Evolutionary conservation across 306 rosid genomes (phyloP), one percentile per base, ranked within the genome.

Genomic region (Gastrolobium villosum): DNA sequence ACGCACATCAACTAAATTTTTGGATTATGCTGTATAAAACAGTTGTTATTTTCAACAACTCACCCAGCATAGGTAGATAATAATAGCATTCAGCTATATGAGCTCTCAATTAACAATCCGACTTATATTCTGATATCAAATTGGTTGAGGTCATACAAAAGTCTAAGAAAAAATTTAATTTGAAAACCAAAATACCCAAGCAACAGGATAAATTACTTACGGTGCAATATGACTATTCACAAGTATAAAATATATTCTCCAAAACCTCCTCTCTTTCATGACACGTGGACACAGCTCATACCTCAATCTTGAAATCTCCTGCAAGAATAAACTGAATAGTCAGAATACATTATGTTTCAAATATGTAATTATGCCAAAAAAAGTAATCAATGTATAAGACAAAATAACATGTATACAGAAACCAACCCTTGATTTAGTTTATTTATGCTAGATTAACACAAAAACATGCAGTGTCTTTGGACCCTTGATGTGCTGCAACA

Each of bases 191-290:
- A 77, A 77, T 44, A 67, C 77, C 36, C 41, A n/a, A 62, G 82
- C 56, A 65, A 52, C 44, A 36, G 7, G 61, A 50, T 26, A 36
- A 72, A 67, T 28, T 72, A 81, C 95, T 88, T 83, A 92, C 87
- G 83, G 92, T 67, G 87, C 86, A 59, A 84, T 78, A 37, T 88
- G 93, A 59, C 59, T 82, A 84, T 87, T 80, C 75, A 88, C 82
- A 53, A 90, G 78, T 72, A 86, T 81, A 80, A 90, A 88, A 81
- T 92, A 88, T 78, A 92, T 88, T 73, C 88, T 90, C 93, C 97
- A 92, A 82, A 88, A 90, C 81, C 84, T 90, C 78, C 93, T 90
- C 81, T 88, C 93, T 75, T 80, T 92, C 93, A 92, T 92, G 69
- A 84, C 81, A 44, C 89, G 88, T 39, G 93, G 93, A 76, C 96